phyloP scores from a whole-genome alignment of 2,329 filamentous ascomycete species.

The Verticillium alfalfae region DNA sequence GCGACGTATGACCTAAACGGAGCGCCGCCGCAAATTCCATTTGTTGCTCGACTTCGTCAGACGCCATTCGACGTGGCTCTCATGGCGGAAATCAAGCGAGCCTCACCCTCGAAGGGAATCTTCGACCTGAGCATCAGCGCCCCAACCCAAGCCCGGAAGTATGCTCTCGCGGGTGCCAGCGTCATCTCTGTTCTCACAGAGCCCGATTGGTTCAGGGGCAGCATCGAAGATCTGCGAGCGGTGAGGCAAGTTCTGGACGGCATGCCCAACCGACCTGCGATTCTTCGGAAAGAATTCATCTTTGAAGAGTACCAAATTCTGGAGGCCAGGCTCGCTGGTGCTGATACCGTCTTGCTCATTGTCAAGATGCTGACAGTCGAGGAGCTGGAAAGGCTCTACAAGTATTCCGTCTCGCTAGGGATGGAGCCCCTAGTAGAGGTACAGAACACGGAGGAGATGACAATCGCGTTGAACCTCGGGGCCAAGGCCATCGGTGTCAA shows the following conservation, averaged over 20 bases:
- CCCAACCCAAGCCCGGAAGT: conserved; percentile 82
- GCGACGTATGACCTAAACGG: conserved; percentile 80
- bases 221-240: conserved; percentile 83
- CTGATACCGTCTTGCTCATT: conserved; percentile 90
- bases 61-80: conserved; percentile 85
- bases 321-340: conserved; percentile 85
- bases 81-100: conserved; percentile 96
- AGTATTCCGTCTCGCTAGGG: conserved; percentile 81
- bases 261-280: conserved; percentile 86
- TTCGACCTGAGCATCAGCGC: conserved; percentile 86
- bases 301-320: conserved; percentile 98
- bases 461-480: conserved; percentile 76
- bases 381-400: conserved; percentile 71
- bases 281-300: conserved; percentile 93
- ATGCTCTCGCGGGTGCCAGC: conserved; percentile 89
- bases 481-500: conserved; percentile 94
- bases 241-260: conserved; percentile 85
- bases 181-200: conserved; percentile 98
- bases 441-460: conserved; percentile 91
- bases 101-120: conserved; percentile 91
- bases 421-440: conserved; percentile 99
- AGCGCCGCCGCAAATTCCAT: conserved; percentile 76
- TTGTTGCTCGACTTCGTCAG: conserved; percentile 71
- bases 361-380: conserved; percentile 92
- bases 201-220: conserved; percentile 98